These are phyloP conservation scores for Penicillium bovifimosum DNA, from an alignment of 495 filamentous ascomycete genomes.

Conservation along the genomic window DNA sequence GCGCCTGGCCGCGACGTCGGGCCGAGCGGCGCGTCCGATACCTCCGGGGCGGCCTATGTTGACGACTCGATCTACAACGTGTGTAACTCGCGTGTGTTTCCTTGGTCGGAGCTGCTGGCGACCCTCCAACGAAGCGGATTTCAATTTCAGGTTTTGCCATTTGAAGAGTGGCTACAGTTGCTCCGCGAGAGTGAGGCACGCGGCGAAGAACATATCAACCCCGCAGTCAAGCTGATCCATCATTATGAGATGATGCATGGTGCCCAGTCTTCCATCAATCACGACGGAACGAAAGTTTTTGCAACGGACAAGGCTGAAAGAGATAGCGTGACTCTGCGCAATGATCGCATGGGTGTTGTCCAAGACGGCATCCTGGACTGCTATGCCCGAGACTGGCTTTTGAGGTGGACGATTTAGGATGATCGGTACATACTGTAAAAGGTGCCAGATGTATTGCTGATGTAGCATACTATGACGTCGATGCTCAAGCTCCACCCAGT, in stretches of 20 bases:
- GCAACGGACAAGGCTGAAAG: conserved; percentile 33
- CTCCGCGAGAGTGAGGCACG: conserved; percentile 41
- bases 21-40: not conserved
- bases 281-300: conserved; percentile 15
- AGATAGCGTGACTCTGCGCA: conserved; percentile 32
- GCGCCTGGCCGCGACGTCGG: too few relatives aligned
- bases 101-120: conserved; percentile 48
- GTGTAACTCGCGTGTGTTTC: conserved; percentile 44
- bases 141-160: conserved; percentile 42
- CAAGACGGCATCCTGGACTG: conserved; percentile 33
- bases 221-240: conserved; percentile 53
- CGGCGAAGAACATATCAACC: conserved; percentile 44
- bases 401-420: conserved; percentile 32
- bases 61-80: conserved; percentile 49
- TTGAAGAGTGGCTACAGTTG: conserved; percentile 44
- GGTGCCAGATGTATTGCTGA: too few relatives aligned
- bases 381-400: conserved; percentile 35
- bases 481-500: too few relatives aligned
- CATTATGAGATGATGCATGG: conserved; percentile 44
- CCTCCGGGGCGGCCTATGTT: not conserved
- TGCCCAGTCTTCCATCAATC: not conserved
- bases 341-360: conserved; percentile 30
- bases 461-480: too few relatives aligned
- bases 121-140: conserved; percentile 36
- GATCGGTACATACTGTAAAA: too few relatives aligned